Conservation (phyloP, 164 flowering plant genomes). For the Platanus orientalis region DNA sequence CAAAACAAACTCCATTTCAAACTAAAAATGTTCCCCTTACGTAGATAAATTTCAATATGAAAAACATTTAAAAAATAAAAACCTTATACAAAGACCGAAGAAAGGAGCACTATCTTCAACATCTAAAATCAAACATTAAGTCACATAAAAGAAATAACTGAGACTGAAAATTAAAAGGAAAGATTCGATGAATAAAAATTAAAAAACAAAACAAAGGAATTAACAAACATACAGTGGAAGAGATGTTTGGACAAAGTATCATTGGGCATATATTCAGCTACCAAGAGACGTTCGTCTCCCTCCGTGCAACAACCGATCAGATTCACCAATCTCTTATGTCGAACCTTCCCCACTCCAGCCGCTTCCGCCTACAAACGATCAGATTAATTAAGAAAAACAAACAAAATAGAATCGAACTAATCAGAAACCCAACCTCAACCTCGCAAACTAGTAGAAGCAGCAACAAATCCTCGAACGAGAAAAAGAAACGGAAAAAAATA, state of each 20-base stretch:
- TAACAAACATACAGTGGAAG: constrained; percentile 59
- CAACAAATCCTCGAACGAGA: not conserved
- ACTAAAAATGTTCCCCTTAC: no score
- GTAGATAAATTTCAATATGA: no score
- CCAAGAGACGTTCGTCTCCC: constrained; percentile 81
- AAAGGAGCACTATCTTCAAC: no score
- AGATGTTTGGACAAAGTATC: constrained; percentile 89
- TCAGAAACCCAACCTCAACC: not conserved
- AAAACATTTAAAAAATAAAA: no score
- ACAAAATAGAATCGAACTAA: not conserved
- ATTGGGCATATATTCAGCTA: constrained; percentile 85
- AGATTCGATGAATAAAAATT: not conserved
- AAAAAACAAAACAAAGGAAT: not conserved
- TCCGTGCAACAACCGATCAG: constrained; percentile 83
- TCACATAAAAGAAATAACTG: no score
- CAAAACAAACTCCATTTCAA: not conserved
- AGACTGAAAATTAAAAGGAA: not conserved
- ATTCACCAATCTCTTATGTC: constrained; percentile 74
- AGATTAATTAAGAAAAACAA: constrained; percentile 7
- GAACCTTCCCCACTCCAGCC: constrained; percentile 64
- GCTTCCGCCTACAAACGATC: constrained; percentile 54
- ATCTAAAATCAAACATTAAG: no score
- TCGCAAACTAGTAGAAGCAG: not conserved
- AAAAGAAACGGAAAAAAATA: not conserved
- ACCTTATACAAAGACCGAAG: no score